These are phyloP conservation scores for Apophysomyces elegans DNA, from an alignment of 371 early-diverging fungal species.

Conservation along the genomic window DNA sequence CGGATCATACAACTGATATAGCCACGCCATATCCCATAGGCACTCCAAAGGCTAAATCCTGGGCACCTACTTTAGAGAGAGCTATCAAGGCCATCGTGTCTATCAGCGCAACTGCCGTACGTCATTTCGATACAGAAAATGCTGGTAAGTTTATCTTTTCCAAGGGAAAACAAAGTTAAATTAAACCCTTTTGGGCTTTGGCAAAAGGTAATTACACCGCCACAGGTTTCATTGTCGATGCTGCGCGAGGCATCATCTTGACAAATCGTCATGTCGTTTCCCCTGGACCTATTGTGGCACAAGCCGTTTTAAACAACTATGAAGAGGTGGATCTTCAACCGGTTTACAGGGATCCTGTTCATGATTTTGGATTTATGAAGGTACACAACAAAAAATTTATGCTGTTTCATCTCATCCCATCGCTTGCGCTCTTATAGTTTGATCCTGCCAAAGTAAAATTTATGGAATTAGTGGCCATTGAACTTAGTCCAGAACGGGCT, in stretches of 20 bases:
- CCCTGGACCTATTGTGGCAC: slow-evolving; percentile 84
- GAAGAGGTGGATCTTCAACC: slow-evolving; percentile 85
- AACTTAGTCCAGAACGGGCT: slow-evolving; percentile 74
- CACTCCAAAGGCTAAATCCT: slow-evolving; percentile 50
- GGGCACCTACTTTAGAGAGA: slow-evolving; percentile 77
- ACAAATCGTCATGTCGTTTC: slow-evolving; percentile 91
- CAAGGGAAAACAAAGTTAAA: slow-evolving; percentile 13
- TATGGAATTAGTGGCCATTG: slow-evolving; percentile 73
- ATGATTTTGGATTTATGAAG: slow-evolving; percentile 90
- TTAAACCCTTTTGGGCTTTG: no score
- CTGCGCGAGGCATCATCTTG: slow-evolving; percentile 76
- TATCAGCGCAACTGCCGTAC: slow-evolving; percentile 81
- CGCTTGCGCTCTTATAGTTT: slow-evolving; percentile 41
- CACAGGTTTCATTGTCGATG: slow-evolving; percentile 93
- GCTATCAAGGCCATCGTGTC: slow-evolving; percentile 83
- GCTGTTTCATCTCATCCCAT: no score
- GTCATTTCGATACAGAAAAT: slow-evolving; percentile 89
- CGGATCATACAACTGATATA: slow-evolving; percentile 24
- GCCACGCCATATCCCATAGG: slow-evolving; percentile 19
- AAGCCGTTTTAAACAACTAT: slow-evolving; percentile 82
- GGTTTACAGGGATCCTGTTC: slow-evolving; percentile 83
- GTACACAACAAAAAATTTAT: slow-evolving; percentile 5
- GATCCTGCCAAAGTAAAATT: slow-evolving; percentile 79
- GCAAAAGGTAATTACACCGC: slow-evolving; percentile 62
- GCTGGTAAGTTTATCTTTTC: slow-evolving; percentile 54